Conservation (phyloP, 805 yeast genomes). For the Kazachstania kunashirensis region DNA sequence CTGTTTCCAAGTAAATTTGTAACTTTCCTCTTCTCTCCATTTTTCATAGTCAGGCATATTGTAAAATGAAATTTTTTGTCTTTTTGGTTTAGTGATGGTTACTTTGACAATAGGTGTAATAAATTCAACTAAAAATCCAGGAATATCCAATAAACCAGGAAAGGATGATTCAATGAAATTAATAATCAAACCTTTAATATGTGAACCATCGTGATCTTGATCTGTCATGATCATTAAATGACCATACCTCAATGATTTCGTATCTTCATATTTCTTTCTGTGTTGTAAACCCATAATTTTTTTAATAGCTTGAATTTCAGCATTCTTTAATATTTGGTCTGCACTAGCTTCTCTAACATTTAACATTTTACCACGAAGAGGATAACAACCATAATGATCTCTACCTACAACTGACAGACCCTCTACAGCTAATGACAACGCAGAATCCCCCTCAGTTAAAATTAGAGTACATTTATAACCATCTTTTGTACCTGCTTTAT, state of each 20-base stretch:
- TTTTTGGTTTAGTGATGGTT: slow-evolving; percentile 55
- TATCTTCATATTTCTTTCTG: slow-evolving; percentile 68
- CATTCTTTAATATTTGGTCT: slow-evolving; percentile 88
- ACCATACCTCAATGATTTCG: slow-evolving; percentile 78
- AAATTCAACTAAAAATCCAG: slow-evolving; percentile 87
- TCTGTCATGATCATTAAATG: slow-evolving; percentile 98
- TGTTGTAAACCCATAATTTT: slow-evolving; percentile 94
- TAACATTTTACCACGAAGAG: slow-evolving; percentile 86
- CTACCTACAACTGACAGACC: slow-evolving; percentile 94
- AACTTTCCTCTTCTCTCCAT: slow-evolving; percentile 85
- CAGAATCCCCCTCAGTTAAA: slow-evolving; percentile 96
- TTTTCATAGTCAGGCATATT: slow-evolving; percentile 91
- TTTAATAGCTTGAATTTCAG: slow-evolving; percentile 89
- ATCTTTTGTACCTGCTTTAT: slow-evolving; percentile 88
- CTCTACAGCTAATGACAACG: slow-evolving; percentile 80
- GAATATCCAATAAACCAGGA: slow-evolving; percentile 84
- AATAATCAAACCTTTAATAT: slow-evolving; percentile 89
- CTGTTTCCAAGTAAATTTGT: slow-evolving; percentile 69
- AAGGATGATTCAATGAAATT: slow-evolving; percentile 88
- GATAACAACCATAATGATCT: slow-evolving; percentile 91
- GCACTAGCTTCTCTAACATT: slow-evolving; percentile 95
- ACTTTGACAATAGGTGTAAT: slow-evolving; percentile 96
- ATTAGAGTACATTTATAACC: slow-evolving; percentile 88
- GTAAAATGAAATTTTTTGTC: slow-evolving; percentile 62
- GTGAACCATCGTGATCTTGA: slow-evolving; percentile 99